Conservation (phyloP, 2,329 filamentous ascomycete genomes). For the Dichotomopilus funicola region DNA sequence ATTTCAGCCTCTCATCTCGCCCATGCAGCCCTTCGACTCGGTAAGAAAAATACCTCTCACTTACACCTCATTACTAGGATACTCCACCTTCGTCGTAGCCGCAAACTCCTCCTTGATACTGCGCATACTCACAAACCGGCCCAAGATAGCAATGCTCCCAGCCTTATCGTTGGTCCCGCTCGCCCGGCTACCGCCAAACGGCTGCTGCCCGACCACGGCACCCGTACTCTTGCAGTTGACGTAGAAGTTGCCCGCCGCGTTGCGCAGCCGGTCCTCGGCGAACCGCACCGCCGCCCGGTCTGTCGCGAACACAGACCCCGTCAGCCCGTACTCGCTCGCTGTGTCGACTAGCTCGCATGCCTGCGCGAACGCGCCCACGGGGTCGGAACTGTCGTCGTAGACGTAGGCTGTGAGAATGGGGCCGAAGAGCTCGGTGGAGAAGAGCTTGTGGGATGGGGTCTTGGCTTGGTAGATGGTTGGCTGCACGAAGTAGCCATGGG, state of each 20-base stretch:
- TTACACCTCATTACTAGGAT: conserved; percentile 65
- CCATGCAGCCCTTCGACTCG: neutral
- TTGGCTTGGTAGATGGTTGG: conserved; percentile 41
- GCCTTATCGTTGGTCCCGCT: conserved; percentile 53
- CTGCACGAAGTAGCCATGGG: conserved; percentile 39
- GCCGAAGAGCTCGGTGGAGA: conserved; percentile 44
- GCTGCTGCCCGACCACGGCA: conserved; percentile 49
- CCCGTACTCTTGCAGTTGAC: conserved; percentile 53
- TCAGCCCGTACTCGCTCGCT: conserved; percentile 62
- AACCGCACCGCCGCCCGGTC: conserved; percentile 42
- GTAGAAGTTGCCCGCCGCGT: conserved; percentile 52
- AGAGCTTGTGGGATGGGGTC: conserved; percentile 37
- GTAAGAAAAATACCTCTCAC: neutral
- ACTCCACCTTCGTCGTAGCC: conserved; percentile 54
- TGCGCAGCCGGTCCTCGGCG: conserved; percentile 45
- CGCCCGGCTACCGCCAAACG: conserved; percentile 46
- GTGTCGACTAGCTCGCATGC: conserved; percentile 59
- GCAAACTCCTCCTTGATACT: conserved; percentile 65
- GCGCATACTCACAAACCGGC: conserved; percentile 45
- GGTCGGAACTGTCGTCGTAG: conserved; percentile 38
- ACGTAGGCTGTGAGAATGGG: conserved; percentile 41
- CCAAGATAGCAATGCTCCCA: conserved; percentile 43
- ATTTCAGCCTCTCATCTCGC: neutral
- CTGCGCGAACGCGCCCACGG: conserved; percentile 39
- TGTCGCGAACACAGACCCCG: conserved; percentile 44